phyloP scores from a whole-genome alignment of 139 green algal species.

The Auxenochlorella pyrenoidosa region DNA sequence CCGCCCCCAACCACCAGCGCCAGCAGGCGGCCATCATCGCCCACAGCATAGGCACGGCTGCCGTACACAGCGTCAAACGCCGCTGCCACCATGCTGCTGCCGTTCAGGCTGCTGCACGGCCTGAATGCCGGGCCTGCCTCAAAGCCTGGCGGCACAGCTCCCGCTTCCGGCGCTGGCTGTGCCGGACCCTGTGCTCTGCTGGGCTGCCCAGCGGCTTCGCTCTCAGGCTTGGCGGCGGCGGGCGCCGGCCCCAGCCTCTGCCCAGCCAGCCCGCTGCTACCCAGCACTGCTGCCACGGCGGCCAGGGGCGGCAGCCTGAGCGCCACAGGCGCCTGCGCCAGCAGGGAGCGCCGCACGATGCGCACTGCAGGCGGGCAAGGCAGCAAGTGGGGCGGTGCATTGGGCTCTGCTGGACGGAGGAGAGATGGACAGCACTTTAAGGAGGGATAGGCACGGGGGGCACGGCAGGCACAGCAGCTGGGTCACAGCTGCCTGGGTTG shows the following conservation, averaged over 20 bases:
- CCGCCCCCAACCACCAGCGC: conserved; percentile 29
- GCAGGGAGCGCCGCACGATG: not conserved
- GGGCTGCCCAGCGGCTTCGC: not conserved
- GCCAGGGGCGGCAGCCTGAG: not conserved
- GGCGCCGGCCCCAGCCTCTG: not conserved
- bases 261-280: not conserved
- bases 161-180: not conserved
- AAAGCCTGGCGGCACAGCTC: not conserved
- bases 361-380: not conserved
- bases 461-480: not conserved
- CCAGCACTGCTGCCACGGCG: not conserved
- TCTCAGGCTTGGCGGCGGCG: not conserved
- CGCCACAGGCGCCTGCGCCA: conserved; percentile 7
- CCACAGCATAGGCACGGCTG: conserved; percentile 47
- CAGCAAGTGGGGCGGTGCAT: not conserved
- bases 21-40: conserved; percentile 34
- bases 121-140: not conserved
- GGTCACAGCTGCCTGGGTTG: not conserved
- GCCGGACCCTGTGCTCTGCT: not conserved
- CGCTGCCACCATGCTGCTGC: conserved; percentile 45
- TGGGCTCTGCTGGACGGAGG: too few relatives aligned
- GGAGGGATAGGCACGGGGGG: not conserved
- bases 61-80: conserved; percentile 47
- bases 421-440: too few relatives aligned
- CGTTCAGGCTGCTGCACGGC: conserved; percentile 38